A percentile compares a stretch with the other conserved stretches of the same genome.
Conservation (phyloP, 176 grass and related monocot genomes). For the Aegilops umbellulata region DNA sequence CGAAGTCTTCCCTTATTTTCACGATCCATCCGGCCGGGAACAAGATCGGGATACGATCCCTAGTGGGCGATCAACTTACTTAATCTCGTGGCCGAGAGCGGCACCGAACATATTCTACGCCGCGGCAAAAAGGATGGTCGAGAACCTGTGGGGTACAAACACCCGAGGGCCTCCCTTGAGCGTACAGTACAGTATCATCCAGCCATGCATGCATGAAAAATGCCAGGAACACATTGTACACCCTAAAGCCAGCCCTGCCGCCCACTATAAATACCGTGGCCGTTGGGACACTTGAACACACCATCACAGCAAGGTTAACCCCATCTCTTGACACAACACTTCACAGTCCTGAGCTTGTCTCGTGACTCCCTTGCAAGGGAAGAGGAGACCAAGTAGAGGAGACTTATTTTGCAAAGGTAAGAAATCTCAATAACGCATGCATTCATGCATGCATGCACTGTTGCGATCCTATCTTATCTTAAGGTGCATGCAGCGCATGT, state of each 20-base stretch:
- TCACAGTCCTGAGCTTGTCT: neutral
- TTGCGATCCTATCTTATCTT: slow-evolving; percentile 16
- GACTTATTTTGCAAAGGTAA: slow-evolving; percentile 16
- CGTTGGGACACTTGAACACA: neutral
- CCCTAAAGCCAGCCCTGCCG: neutral
- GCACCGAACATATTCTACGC: slow-evolving; percentile 30
- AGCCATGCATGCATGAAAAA: neutral
- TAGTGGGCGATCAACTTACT: slow-evolving; percentile 19
- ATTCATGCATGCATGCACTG: neutral
- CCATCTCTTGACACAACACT: neutral
- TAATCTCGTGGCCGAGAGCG: slow-evolving; percentile 18
- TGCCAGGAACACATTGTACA: neutral
- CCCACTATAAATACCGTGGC: slow-evolving; percentile 32
- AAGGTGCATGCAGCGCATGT: neutral
- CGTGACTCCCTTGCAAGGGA: neutral
- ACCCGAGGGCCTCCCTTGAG: slow-evolving; percentile 5
- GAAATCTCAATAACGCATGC: neutral
- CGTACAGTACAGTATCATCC: neutral
- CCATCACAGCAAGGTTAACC: slow-evolving; percentile 28
- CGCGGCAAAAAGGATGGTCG: slow-evolving; percentile 39
- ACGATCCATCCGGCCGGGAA: slow-evolving; percentile 4
- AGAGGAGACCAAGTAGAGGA: neutral
- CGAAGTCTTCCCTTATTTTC: slow-evolving; percentile 12
- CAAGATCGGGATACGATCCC: slow-evolving; percentile 35
- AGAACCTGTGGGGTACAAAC: slow-evolving; percentile 26